A percentile compares a stretch with the other conserved stretches of the same genome.
These are phyloP conservation scores for Abrus precatorius DNA, from an alignment of 306 rosid genomes.

Conservation along the genomic window DNA sequence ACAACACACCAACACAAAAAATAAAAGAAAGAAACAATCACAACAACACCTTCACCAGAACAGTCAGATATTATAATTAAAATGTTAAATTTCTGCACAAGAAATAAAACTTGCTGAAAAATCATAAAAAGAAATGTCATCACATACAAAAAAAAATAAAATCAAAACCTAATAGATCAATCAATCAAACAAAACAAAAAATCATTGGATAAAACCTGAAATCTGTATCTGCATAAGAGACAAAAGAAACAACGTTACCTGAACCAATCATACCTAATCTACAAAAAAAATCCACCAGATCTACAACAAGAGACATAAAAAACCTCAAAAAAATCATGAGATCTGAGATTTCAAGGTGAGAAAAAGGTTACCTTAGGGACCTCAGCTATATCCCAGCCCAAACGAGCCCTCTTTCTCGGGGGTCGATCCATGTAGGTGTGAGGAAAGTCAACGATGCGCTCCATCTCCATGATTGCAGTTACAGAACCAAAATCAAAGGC, in stretches of 20 bases:
- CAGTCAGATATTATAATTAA: not conserved
- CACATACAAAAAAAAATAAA: too few relatives aligned
- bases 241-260: slow-evolving; percentile 25
- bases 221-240: not conserved
- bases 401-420: slow-evolving; percentile 90
- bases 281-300: slow-evolving; percentile 49
- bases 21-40: not conserved
- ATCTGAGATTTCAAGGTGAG: slow-evolving; percentile 35
- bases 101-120: not conserved
- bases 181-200: not conserved
- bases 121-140: not conserved
- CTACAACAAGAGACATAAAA: slow-evolving; percentile 42
- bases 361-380: slow-evolving; percentile 73
- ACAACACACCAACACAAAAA: not conserved
- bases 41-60: not conserved
- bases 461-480: slow-evolving; percentile 58
- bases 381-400: slow-evolving; percentile 97
- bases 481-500: too few relatives aligned
- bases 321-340: slow-evolving; percentile 36
- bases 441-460: slow-evolving; percentile 92
- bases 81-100: not conserved
- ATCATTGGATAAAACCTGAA: not conserved
- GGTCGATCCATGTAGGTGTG: slow-evolving; percentile 86
- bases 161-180: slow-evolving; percentile 15
- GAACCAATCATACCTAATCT: slow-evolving; percentile 36